Percentiles rank a stretch among this genome's conserved stretches.
phyloP scores from a whole-genome alignment of 2,329 filamentous ascomycete species.

The Ophiostoma triangulosporum region DNA sequence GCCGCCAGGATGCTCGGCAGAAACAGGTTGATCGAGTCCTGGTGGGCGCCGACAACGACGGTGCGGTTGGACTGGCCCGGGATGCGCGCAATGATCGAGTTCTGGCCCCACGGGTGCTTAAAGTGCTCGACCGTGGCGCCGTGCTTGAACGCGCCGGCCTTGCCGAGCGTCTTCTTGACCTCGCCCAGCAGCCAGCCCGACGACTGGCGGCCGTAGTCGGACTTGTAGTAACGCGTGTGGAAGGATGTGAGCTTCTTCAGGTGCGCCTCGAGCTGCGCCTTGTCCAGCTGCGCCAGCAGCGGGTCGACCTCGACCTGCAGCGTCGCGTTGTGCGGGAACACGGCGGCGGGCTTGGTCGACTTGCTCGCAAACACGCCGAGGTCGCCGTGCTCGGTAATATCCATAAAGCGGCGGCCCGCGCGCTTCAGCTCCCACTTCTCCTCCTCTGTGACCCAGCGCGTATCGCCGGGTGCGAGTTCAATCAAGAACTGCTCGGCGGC shows the following conservation, averaged over 20 bases:
- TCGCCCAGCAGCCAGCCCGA: conserved; percentile 74
- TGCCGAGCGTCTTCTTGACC: conserved; percentile 57
- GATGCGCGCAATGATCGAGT: conserved; percentile 81
- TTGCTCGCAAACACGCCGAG: conserved; percentile 31
- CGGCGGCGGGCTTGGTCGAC: conserved; percentile 58
- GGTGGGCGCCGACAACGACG: conserved; percentile 79
- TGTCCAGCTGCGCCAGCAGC: conserved; percentile 55
- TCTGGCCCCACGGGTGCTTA: conserved; percentile 74
- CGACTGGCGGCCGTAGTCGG: conserved; percentile 64
- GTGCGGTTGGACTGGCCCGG: conserved; percentile 76
- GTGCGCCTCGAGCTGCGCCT: conserved; percentile 62
- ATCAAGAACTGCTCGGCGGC: conserved; percentile 53
- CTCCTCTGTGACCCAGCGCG: conserved; percentile 79
- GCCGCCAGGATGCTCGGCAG: conserved; percentile 71
- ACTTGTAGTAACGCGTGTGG: conserved; percentile 70
- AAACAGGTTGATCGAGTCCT: conserved; percentile 91
- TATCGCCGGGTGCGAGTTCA: conserved; percentile 72
- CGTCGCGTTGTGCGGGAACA: conserved; percentile 23
- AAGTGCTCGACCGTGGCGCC: conserved; percentile 62
- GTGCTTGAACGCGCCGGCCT: conserved; percentile 53
- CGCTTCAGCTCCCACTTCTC: conserved; percentile 86
- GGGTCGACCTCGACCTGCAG: conserved; percentile 53
- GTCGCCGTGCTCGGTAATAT: conserved; percentile 67
- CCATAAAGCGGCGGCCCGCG: conserved; percentile 82
- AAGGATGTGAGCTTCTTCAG: conserved; percentile 67